Base-by-base conservation (phyloP, 2,329 filamentous ascomycete genomes). In the Colletotrichum ledebouriae region DNA sequence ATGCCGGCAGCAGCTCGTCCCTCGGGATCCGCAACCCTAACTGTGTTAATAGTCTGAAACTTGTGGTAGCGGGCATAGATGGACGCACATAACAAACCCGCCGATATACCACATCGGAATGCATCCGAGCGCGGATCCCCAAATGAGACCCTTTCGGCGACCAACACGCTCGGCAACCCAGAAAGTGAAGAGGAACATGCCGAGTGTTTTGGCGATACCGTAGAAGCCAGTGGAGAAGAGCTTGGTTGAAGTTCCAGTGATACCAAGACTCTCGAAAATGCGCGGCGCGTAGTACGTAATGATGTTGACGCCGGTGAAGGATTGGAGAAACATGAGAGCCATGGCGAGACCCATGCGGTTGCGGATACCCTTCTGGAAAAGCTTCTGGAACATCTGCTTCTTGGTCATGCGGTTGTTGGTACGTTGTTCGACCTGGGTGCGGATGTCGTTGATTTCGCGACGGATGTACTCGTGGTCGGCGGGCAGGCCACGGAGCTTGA, bases 381-480 rank as follows among this genome's bases (percentile, higher is more conserved):
- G 72, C 73, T 77, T 79, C 72, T 72, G 73, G 68, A 78, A 71
- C 70, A 74, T 72, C 22, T 73, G 68, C 70, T 70, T 72, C 63
- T 73, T 72, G 69, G 72, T 76, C 71, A 77, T 72, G 6, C 73
- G 76, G 12, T 74, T 70, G 6, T 73, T 77, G 41, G 73, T 76
- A 41, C 72, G 72, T 61, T 88, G 85, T 22, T 86, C 81, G 17
- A 90, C 87, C 13, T 89, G 88, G 1, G 80, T 77, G 44, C 84
- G 83, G 70, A 90, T 89, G 67, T 90, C 87, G 17, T 80, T 78
- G 73, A 87, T 87, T 72, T 89, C 86, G 13, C 77, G 74, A n/a
- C 72, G 73, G 50, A 78, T 64, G 22, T 71, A 71, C 29, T 71
- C 69, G 22, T 71, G 66, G 20, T 71, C 67, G 20, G 66, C 46